phyloP scores from a whole-genome alignment of 2,329 filamentous ascomycete species.

The Cylindrodendrum hubeiense region DNA sequence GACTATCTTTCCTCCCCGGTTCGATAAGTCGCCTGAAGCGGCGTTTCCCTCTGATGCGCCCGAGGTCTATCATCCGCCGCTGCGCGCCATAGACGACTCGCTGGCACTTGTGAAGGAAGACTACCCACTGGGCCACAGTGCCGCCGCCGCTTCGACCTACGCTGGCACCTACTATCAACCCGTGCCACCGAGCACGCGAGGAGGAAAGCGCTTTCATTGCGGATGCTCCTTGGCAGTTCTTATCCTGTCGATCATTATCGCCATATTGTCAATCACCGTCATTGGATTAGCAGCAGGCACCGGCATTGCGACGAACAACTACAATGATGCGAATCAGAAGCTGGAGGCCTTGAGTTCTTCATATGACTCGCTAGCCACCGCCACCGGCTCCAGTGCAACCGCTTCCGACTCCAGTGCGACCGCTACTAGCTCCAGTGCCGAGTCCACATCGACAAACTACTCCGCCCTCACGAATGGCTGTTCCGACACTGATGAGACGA shows the following conservation, averaged over 20 bases:
- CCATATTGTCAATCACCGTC: slow-evolving; percentile 49
- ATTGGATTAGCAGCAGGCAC: slow-evolving; percentile 60
- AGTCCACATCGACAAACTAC: background rate
- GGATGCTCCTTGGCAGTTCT: slow-evolving; percentile 54
- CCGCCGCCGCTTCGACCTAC: background rate
- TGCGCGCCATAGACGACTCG: background rate
- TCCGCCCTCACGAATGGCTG: slow-evolving; percentile 55
- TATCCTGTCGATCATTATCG: slow-evolving; percentile 55
- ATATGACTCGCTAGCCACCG: background rate
- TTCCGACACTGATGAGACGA: slow-evolving; percentile 48
- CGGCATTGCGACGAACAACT: slow-evolving; percentile 55
- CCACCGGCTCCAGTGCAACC: background rate
- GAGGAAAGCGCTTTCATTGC: background rate
- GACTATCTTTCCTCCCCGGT: background rate
- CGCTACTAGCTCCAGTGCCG: background rate
- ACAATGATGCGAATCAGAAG: slow-evolving; percentile 51
- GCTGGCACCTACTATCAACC: background rate
- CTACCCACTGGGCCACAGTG: background rate
- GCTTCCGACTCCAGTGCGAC: background rate
- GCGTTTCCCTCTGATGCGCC: background rate
- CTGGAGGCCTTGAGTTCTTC: slow-evolving; percentile 38
- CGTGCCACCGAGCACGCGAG: background rate
- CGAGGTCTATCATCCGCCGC: background rate
- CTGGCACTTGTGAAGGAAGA: background rate
- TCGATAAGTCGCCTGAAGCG: background rate